Base-by-base conservation (phyloP, 768 basidiomycete genomes). In the Leccinum imitatum region DNA sequence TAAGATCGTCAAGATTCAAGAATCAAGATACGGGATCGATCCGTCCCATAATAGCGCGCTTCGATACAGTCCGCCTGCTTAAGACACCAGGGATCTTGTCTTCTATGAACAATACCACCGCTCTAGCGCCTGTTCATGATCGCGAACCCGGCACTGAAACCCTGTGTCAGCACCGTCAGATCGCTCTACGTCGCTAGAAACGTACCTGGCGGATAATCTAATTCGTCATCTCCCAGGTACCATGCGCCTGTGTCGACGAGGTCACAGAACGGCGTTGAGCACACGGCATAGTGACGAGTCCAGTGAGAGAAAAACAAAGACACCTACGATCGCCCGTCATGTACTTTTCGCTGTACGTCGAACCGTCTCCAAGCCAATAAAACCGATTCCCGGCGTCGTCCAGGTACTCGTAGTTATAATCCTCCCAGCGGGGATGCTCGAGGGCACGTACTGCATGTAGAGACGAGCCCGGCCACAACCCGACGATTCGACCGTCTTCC, bases 341-440 rank as follows among this genome's bases (percentile, higher is more conserved):
- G 3, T 70, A 69, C 63, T 81, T 78, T 65, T 87, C 86, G 65
- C 85, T 80, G 59, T 83, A 86, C 50, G 19, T 78, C 75, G 61
- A 65, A 35, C 87, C 85, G 57, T 86, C 80, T 2, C 87, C 86
- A 7, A 87, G 75, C 82, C 83, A 89, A 59, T 80, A 75, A 63
- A 87, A 77, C 10, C 81, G 70, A 63, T 86, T 86, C 54, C 71
- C 73, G 44, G 72, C 67, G 2, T 59, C 73, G 58, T 82, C 80
- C 4, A 80, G 64, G 5, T 58, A 70, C 65, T 86, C 80, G 59
- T 83, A 86, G 47, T 78, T 76, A 60, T 76, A 87, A 63, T 87
- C 87, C 60, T 88, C 87, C 85, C 85, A 87, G 6, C 86, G 80
- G 6, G 85, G 86, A 66, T 83, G 69, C 39, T 73, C 71, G 6